phyloP scores from a whole-genome alignment of 331 rosid species.

The Malus hybrid region DNA sequence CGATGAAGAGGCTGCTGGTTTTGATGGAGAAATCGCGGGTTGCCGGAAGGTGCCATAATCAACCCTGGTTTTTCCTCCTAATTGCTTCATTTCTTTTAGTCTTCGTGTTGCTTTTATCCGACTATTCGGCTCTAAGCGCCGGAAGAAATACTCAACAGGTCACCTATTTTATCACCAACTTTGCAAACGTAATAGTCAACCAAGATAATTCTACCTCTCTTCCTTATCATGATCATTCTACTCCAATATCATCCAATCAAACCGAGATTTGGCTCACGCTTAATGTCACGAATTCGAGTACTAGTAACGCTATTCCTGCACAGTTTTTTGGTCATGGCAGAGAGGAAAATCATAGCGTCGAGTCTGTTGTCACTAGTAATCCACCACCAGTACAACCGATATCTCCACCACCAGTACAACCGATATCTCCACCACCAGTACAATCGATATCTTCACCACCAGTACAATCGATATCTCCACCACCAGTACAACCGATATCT shows the following conservation, averaged over 20 bases:
- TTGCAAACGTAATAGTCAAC: not conserved
- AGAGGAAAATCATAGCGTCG: too few relatives aligned
- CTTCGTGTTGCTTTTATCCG: not conserved
- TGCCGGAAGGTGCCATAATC: not conserved
- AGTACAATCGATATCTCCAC: too few relatives aligned
- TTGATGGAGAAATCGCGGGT: not conserved
- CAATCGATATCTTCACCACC: not conserved
- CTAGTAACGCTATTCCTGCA: not conserved
- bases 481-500: too few relatives aligned
- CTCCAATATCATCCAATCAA: not conserved
- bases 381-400: not conserved
- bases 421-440: not conserved
- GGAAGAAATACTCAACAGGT: not conserved
- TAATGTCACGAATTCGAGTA: not conserved
- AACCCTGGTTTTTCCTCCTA: conserved; percentile 2
- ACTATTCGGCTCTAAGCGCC: conserved; percentile 2
- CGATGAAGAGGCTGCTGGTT: not conserved
- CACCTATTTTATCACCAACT: conserved; percentile 3
- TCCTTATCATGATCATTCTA: not conserved
- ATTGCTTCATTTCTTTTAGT: not conserved
- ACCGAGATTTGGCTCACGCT: not conserved
- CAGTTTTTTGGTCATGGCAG: not conserved
- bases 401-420: not conserved
- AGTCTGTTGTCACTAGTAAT: not conserved
- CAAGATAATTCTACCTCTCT: conserved; percentile 1